Percentiles rank a stretch among this genome's conserved stretches.
These are phyloP conservation scores for Diplotaxis tenuifolia DNA, from an alignment of 345 rosid genomes.

Conservation along the genomic window DNA sequence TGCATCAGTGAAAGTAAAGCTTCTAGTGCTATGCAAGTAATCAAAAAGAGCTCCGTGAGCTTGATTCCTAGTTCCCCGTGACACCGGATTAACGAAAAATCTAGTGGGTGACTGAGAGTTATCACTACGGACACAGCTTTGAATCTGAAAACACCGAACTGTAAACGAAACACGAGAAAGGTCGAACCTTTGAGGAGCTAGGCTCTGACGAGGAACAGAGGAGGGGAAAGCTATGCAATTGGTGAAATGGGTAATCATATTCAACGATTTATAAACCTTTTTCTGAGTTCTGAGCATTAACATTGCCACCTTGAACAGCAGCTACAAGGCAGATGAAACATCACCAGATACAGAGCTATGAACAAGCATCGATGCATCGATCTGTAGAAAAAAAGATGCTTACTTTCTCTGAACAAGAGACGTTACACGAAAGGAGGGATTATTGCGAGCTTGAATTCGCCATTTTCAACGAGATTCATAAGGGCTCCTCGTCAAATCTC, in stretches of 20 bases:
- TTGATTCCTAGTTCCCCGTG: conserved; percentile 46
- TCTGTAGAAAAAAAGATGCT: neutral
- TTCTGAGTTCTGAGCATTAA: conserved; percentile 31
- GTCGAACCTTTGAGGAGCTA: conserved; percentile 25
- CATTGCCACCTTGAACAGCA: conserved; percentile 36
- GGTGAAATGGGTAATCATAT: conserved; percentile 43
- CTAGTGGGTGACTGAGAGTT: conserved; percentile 33
- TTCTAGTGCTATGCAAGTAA: conserved; percentile 73
- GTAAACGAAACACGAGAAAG: conserved; percentile 35
- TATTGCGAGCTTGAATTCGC: neutral
- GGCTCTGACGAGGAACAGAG: conserved; percentile 32
- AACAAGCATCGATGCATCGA: neutral
- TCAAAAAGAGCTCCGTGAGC: conserved; percentile 69
- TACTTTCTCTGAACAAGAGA: neutral
- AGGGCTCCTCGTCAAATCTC: conserved; percentile 9
- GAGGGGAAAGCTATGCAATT: conserved; percentile 33
- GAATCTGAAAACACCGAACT: conserved; percentile 36
- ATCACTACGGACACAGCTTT: conserved; percentile 26
- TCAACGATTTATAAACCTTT: conserved; percentile 25
- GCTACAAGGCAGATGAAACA: neutral
- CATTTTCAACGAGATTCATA: neutral
- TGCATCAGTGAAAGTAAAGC: conserved; percentile 55
- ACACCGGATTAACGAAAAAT: conserved; percentile 31
- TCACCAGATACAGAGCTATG: neutral
- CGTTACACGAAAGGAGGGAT: neutral